These are phyloP conservation scores for Umbilicus rupestris DNA, from an alignment of 164 flowering plant species.

Conservation along the genomic window DNA sequence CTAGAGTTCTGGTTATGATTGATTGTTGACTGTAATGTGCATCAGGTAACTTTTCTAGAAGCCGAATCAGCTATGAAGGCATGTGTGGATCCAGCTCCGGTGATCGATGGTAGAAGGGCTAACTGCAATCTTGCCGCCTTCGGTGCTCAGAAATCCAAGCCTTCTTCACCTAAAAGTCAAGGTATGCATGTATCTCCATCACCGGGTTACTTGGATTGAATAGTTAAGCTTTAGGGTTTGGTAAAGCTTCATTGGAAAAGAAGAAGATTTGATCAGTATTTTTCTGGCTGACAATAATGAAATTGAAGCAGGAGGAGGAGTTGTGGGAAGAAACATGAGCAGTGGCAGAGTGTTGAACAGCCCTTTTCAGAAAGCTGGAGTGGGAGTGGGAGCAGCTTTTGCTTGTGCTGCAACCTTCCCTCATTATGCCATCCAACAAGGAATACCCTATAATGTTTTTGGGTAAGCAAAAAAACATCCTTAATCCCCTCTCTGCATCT, in stretches of 20 bases:
- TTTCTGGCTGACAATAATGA: background rate
- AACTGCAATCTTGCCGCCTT: conserved; percentile 92
- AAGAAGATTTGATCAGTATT: background rate
- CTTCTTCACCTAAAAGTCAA: conserved; percentile 62
- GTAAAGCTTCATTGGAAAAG: background rate
- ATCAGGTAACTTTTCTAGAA: conserved; percentile 78
- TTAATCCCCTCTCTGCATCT: background rate
- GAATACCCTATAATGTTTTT: conserved; percentile 63
- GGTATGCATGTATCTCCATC: conserved; percentile 26
- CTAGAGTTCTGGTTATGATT: background rate
- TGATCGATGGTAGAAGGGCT: conserved; percentile 96
- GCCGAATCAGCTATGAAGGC: conserved; percentile 88
- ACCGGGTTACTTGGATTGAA: background rate
- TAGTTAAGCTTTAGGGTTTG: background rate
- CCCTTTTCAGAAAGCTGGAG: conserved; percentile 43
- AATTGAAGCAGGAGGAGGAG: conserved; percentile 16
- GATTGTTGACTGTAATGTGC: background rate
- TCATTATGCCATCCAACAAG: conserved; percentile 94
- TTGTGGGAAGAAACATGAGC: conserved; percentile 31
- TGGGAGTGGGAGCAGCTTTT: conserved; percentile 53
- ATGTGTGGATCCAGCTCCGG: conserved; percentile 82
- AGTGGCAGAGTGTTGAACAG: conserved; percentile 36
- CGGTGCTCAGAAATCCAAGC: conserved; percentile 89
- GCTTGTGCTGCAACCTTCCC: conserved; percentile 60
- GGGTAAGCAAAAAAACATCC: conserved; percentile 28